Evolutionary conservation across 2,329 filamentous ascomycete species (phyloP), one percentile per base, ranked within the genome.

Genomic region (Domatiomyces globalis): DNA sequence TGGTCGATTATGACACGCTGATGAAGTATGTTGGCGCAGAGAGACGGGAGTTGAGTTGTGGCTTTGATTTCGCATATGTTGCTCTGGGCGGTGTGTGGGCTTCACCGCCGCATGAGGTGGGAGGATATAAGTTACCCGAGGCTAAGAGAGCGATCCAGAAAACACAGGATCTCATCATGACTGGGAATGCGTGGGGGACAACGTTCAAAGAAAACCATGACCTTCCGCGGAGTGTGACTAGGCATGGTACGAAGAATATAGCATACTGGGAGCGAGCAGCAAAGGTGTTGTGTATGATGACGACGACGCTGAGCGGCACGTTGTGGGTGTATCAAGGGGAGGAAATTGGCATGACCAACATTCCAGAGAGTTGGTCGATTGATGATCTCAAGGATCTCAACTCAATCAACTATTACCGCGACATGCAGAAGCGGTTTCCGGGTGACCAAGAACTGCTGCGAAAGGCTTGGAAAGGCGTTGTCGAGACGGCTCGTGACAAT

Each of bases 151-250:
- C 74, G 25, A 71, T 78, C 46, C 67, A 70, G 53, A 77, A 74
- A 48, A 80, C 77, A 77, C 78, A 82, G 62, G 70, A 65, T 1
- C 75, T 79, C 62, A 69, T 55, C 42, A 74, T 75, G 56, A 70
- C 73, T 22, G 75, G 77, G 54, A 68, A 75, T 52, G 79, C 77
- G 17, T 83, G 80, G 80, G 80, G 80, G 58, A 77, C 79, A 0
- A 65, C 80, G 19, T 83, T 80, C 61, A 72, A 79, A 54, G 80
- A 83, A 62, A 83, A 81, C 63, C 80, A 84, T 62, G 80, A 83
- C 56, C 77, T 81, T 57, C 72, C 76, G 1, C 75, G 79, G 17
- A 71, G 73, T n/a, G 70, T 83, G 51, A 76, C 76, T 51, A 72
- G 78, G 17, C 81, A 75, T 54, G 70, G 70, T 5, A 66, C 70